Base-by-base conservation (phyloP, 345 rosid species). In the Cochlearia excelsa region DNA sequence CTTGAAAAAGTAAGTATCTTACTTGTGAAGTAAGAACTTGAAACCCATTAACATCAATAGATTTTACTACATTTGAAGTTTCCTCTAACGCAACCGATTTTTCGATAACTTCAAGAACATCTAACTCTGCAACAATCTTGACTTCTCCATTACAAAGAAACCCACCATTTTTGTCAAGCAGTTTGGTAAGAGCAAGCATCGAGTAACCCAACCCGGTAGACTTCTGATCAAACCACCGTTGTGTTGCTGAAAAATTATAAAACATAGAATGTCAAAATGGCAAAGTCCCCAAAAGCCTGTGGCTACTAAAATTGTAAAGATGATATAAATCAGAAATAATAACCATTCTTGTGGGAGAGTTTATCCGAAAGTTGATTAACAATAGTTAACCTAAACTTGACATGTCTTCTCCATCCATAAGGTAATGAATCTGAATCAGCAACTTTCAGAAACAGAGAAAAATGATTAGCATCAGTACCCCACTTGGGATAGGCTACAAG, bases 371-470 rank as follows among this genome's bases (percentile, higher is more conserved):
- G 8, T 9, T 82, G 93, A 68, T 85, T 85, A 7, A 83, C 78
- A 34, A 87, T 75, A 23, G 77, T 75, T 70, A 87, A 69, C 67
- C 78, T 76, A 60, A 80, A 90, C 45, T 73, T 81, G 1, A 79
- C 81, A 26, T 77, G 79, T 80, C 87, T 75, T 72, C 82, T 83
- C 95, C 97, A 90, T 44, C 90, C 95, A 56, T 70, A 71, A 1
- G 93, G 81, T 73, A 90, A 57, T 6, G 82, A 46, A 6, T 66
- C 30, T 29, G 83, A 75, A 68, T 85, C 87, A 0, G 84, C 93
- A 50, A 83, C 97, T 72, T 87, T 90, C 47, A 87, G 52, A 64
- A 75, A 87, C 78, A 86, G 57, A 6, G 83, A 83, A 75, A 90
- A 63, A 65, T 82, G 81, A 56, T 84, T 87, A n/a, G n/a, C n/a